These are phyloP conservation scores for Colletotrichum cuscutae DNA, from an alignment of 2,329 filamentous ascomycete genomes.

Conservation along the genomic window DNA sequence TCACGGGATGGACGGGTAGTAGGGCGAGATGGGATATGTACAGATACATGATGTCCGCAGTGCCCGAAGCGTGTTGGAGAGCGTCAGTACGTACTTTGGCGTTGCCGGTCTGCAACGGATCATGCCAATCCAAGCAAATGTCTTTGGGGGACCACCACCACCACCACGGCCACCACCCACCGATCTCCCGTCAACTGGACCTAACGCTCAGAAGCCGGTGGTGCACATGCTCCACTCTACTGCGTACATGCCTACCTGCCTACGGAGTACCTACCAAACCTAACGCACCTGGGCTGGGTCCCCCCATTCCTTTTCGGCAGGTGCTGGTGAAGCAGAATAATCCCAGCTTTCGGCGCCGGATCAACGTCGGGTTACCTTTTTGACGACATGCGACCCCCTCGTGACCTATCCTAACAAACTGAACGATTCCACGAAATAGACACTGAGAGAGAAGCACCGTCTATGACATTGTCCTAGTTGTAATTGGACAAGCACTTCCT, in stretches of 20 bases:
- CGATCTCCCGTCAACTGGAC: too few species aligned
- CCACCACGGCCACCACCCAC: not conserved
- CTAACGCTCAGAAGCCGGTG: not conserved
- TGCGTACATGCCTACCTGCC: too few species aligned
- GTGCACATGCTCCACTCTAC: not conserved
- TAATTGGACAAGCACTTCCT: not conserved
- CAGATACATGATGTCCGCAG: not conserved
- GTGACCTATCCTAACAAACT: conserved; percentile 3
- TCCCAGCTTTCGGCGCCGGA: conserved; percentile 33
- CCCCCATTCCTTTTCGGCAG: conserved; percentile 24
- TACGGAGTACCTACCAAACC: too few species aligned
- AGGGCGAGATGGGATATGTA: not conserved
- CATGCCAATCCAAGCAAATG: not conserved
- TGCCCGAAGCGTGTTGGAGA: not conserved
- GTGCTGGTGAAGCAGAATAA: conserved; percentile 26
- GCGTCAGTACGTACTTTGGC: conserved; percentile 10
- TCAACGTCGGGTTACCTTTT: conserved; percentile 31
- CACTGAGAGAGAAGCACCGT: not conserved
- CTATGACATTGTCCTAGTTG: not conserved
- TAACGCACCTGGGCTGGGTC: not conserved
- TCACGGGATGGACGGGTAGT: not conserved
- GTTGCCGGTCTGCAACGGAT: not conserved
- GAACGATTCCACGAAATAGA: not conserved
- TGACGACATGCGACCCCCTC: conserved; percentile 32
- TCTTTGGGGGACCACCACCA: not conserved